A percentile compares a stretch with the other conserved stretches of the same genome.
These are phyloP conservation scores for Annona squamosa DNA, from an alignment of 164 flowering plant species.

Conservation along the genomic window DNA sequence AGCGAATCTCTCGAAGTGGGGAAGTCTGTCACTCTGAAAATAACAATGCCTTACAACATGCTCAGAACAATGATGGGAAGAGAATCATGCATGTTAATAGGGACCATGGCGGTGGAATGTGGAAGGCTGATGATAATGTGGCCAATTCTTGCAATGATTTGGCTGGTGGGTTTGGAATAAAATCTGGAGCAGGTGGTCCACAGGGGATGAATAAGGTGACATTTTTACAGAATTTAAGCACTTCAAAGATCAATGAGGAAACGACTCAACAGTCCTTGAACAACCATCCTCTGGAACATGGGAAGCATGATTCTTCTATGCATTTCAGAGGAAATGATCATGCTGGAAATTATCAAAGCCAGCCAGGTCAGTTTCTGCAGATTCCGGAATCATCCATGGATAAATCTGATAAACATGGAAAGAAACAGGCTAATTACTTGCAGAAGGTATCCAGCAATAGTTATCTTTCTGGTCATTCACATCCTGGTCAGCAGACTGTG, in stretches of 20 bases:
- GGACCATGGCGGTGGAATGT: conserved; percentile 20
- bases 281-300: conserved; percentile 23
- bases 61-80: conserved; percentile 21
- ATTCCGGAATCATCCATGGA: conserved; percentile 13
- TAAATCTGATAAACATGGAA: conserved; percentile 25
- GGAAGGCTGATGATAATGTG: conserved; percentile 20
- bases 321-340: conserved; percentile 22
- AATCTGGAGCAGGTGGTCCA: conserved; percentile 14
- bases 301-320: conserved; percentile 22
- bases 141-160: conserved; percentile 17
- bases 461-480: conserved; percentile 28
- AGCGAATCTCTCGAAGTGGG: conserved; percentile 16
- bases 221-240: conserved; percentile 15
- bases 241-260: conserved; percentile 17
- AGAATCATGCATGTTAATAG: conserved; percentile 17
- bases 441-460: conserved; percentile 28
- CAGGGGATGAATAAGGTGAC: conserved; percentile 15
- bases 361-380: conserved; percentile 11
- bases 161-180: conserved; percentile 20
- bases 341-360: conserved; percentile 19
- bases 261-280: conserved; percentile 21
- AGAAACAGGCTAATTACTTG: conserved; percentile 19
- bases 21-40: conserved; percentile 9
- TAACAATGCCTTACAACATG: conserved; percentile 4
- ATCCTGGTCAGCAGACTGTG: conserved; percentile 18